phyloP scores from a whole-genome alignment of 495 filamentous ascomycete species.

The Physcia stellaris region DNA sequence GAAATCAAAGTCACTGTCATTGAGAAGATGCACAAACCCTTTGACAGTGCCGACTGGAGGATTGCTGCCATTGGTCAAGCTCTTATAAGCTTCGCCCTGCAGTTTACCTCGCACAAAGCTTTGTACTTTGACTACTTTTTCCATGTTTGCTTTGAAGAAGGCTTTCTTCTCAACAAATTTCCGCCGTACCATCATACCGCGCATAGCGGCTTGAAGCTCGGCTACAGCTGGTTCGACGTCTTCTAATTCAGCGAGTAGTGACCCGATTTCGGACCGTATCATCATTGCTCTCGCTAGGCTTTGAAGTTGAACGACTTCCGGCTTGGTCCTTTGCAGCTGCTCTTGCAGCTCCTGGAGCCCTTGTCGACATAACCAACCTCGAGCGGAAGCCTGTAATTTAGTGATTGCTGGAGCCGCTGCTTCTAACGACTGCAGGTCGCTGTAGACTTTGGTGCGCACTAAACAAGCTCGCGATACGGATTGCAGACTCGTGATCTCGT shows the following conservation, averaged over 20 bases:
- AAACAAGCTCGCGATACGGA: slow-evolving; percentile 31
- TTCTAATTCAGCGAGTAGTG: slow-evolving; percentile 59
- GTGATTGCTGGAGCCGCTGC: slow-evolving; percentile 42
- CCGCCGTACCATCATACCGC: slow-evolving; percentile 58
- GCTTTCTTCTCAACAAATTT: slow-evolving; percentile 72
- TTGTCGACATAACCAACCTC: slow-evolving; percentile 47
- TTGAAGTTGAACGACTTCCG: slow-evolving; percentile 54
- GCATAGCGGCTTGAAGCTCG: slow-evolving; percentile 60
- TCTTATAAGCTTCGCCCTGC: slow-evolving; percentile 96
- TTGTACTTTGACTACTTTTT: slow-evolving; percentile 96
- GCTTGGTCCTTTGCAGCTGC: slow-evolving; percentile 41
- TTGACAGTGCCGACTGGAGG: slow-evolving; percentile 93
- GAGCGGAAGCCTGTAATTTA: slow-evolving; percentile 54
- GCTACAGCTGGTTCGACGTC: slow-evolving; percentile 61
- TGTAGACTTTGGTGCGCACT: slow-evolving; percentile 26
- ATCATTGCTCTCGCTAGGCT: slow-evolving; percentile 65
- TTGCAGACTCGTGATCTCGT: slow-evolving; percentile 31
- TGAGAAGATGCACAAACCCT: slow-evolving; percentile 93
- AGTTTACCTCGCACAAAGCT: slow-evolving; percentile 88
- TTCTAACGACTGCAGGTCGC: slow-evolving; percentile 43
- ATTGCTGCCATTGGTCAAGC: slow-evolving; percentile 89
- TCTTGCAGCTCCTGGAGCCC: slow-evolving; percentile 36
- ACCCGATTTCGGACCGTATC: slow-evolving; percentile 55
- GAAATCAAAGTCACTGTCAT: slow-evolving; percentile 97
- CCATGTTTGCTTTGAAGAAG: slow-evolving; percentile 92